Base-by-base conservation (phyloP, 2,329 filamentous ascomycete genomes). In the Trichoderma aggressivum region DNA sequence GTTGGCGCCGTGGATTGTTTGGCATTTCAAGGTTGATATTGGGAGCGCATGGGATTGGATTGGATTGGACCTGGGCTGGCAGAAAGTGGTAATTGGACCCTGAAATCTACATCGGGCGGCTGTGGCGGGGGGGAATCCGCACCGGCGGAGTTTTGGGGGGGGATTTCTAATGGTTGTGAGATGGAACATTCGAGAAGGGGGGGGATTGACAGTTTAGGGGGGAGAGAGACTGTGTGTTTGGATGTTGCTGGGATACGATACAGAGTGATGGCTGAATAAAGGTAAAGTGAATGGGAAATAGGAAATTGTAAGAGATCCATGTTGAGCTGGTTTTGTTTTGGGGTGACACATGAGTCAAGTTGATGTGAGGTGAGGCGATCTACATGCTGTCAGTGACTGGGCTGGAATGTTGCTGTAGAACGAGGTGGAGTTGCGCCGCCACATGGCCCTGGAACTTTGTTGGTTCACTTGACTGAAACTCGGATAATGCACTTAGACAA, bases 101-200 rank as follows among this genome's bases (percentile, higher is more conserved):
- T 68, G 65, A 60, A 47, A 68, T 68, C 36, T 30, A 36, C 34
- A 62, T 63, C 14, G 16, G 36, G 36, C 36, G 62, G 39, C 39
- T 34, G 32, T 67, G 53, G 63, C 63, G 63, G 63, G 63, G 62
- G 10, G n/a, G n/a, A n/a, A n/a, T 18, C 43, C 43, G 43, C 39
- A 47, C 39, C 4, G 36, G 60, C 60, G 62, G 28, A 34, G 14
- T 26, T 39, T 61, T 61, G 21, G 59, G 34, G 21, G 61, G 43
- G 62, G 43, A 67, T 70, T 70, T 70, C 43, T 70, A 70, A 70
- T 70, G 67, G 39, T 30, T 30, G 59, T n/a, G 47, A 28, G 65
- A 39, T 66, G 59, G 67, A 70, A 70, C 39, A 64, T 70, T 70
- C 67, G 58, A 70, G 67, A 70, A 70, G 34, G 32, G 12, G 34